Conservation (phyloP, 768 basidiomycete genomes). For the Hydnomerulius pinastri region DNA sequence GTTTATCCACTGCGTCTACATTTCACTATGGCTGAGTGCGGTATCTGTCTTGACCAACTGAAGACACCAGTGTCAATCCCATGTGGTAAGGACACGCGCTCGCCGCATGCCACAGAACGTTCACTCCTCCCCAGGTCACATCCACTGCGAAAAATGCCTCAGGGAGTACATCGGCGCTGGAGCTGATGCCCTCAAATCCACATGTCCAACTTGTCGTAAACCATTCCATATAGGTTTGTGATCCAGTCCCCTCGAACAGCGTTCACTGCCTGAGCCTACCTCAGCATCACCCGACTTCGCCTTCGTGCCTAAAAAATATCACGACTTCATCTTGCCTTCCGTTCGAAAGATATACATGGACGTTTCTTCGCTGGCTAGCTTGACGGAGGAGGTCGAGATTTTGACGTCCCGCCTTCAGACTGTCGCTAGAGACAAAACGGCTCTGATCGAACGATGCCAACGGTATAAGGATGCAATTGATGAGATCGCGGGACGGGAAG, state of each 20-base stretch:
- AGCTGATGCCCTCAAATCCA: constrained; percentile 35
- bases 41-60: constrained; percentile 59
- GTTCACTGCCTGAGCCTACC: not conserved
- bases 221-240: constrained; percentile 57
- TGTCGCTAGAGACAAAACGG: constrained; percentile 43
- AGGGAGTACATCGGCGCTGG: constrained; percentile 32
- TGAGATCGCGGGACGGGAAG: constrained; percentile 35
- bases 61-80: constrained; percentile 60
- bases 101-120: not conserved
- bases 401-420: constrained; percentile 41
- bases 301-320: constrained; percentile 57
- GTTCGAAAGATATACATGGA: constrained; percentile 60
- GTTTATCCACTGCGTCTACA: not conserved
- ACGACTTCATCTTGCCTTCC: constrained; percentile 56
- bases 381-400: constrained; percentile 35
- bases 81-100: constrained; percentile 50
- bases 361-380: constrained; percentile 22
- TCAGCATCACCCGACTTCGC: constrained; percentile 50
- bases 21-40: constrained; percentile 52
- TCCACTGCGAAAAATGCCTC: constrained; percentile 66
- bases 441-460: constrained; percentile 46
- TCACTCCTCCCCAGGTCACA: constrained; percentile 48
- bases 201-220: constrained; percentile 64
- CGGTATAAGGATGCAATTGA: constrained; percentile 36
- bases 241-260: not conserved